Conservation (phyloP, 163 green algal genomes). For the Picocystis sp. region DNA sequence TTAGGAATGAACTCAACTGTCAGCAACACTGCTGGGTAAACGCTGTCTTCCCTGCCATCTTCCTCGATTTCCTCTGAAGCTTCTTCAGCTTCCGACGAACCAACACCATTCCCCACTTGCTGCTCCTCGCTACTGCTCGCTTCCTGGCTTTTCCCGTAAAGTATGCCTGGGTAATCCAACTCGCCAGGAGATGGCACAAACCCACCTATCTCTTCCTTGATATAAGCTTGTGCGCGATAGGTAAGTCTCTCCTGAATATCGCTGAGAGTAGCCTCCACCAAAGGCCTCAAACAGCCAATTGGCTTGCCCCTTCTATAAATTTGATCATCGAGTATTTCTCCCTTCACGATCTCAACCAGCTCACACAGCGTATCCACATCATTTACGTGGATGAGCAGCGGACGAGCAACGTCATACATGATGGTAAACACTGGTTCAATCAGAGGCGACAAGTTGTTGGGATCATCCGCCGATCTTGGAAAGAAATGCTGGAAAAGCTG, state of each 20-base stretch:
- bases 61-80: no score
- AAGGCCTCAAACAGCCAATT: slow-evolving; percentile 47
- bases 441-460: slow-evolving; percentile 36
- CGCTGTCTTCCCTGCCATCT: no score
- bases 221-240: slow-evolving; percentile 59
- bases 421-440: slow-evolving; percentile 75
- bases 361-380: slow-evolving; percentile 70
- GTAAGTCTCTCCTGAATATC: slow-evolving; percentile 79
- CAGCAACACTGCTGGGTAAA: slow-evolving; percentile 57
- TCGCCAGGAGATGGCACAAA: slow-evolving; percentile 1
- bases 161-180: not conserved
- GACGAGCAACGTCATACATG: slow-evolving; percentile 74
- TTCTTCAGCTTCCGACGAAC: no score
- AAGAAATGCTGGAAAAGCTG: slow-evolving; percentile 86
- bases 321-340: slow-evolving; percentile 67
- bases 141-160: no score
- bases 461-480: slow-evolving; percentile 19
- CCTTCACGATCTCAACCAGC: slow-evolving; percentile 77
- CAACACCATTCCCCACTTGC: no score
- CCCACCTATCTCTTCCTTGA: slow-evolving; percentile 41
- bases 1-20: slow-evolving; percentile 68
- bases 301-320: slow-evolving; percentile 34
- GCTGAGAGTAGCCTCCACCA: slow-evolving; percentile 48
- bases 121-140: no score
- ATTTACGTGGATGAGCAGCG: slow-evolving; percentile 33